phyloP scores from a whole-genome alignment of 192 early-diverging fungal species.

The Helicostylum pulchrum region DNA sequence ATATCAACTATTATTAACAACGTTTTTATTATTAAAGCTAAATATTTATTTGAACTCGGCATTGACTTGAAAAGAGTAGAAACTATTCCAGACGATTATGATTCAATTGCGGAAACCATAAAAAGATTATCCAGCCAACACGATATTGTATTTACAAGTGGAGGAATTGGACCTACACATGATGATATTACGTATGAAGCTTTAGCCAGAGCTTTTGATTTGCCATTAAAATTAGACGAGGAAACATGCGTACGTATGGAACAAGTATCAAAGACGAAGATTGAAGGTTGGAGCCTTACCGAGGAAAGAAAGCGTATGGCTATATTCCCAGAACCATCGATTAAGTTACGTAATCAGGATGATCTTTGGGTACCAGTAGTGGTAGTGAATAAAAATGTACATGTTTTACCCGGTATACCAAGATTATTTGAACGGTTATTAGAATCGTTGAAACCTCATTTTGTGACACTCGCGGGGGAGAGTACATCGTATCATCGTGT shows the following conservation, averaged over 20 bases:
- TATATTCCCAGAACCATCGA: constrained; percentile 45
- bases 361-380: constrained; percentile 75
- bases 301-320: constrained; percentile 64
- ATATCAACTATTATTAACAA: not conserved
- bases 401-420: constrained; percentile 69
- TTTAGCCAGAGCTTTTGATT: constrained; percentile 55
- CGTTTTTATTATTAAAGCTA: constrained; percentile 32
- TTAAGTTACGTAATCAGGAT: constrained; percentile 39
- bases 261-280: constrained; percentile 13
- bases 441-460: constrained; percentile 29
- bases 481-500: constrained; percentile 33
- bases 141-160: constrained; percentile 67
- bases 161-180: constrained; percentile 68
- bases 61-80: constrained; percentile 56
- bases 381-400: constrained; percentile 59
- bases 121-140: constrained; percentile 42
- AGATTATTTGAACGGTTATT: constrained; percentile 53
- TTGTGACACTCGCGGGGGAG: constrained; percentile 2
- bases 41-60: constrained; percentile 58
- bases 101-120: constrained; percentile 46
- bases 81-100: constrained; percentile 49
- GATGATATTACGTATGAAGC: constrained; percentile 68
- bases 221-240: constrained; percentile 48
- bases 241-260: constrained; percentile 57
- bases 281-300: constrained; percentile 28